Percentiles rank a stretch among this genome's conserved stretches.
These are phyloP conservation scores for Phytophthora cryptogea DNA, from an alignment of 352 stramenopile species.

Conservation along the genomic window DNA sequence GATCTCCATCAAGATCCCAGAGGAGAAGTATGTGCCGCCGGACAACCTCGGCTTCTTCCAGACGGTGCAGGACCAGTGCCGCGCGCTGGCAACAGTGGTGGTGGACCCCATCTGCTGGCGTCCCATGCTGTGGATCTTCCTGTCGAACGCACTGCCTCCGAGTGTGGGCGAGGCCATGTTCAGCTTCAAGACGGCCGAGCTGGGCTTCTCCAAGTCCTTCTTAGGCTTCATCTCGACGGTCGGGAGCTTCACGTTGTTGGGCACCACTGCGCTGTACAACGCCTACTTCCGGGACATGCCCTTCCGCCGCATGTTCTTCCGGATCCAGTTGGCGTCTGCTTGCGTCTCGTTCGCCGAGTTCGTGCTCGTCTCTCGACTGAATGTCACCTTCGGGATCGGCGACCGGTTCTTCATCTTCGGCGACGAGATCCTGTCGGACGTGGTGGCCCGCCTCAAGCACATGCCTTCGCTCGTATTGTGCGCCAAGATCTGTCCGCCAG, in stretches of 20 bases:
- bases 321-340: constrained; percentile 72
- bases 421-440: constrained; percentile 81
- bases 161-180: constrained; percentile 85
- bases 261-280: constrained; percentile 78
- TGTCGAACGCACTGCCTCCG: constrained; percentile 73
- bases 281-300: constrained; percentile 80
- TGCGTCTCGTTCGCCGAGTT: constrained; percentile 72
- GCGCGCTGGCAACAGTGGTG: constrained; percentile 56
- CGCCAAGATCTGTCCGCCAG: constrained; percentile 94
- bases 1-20: constrained; percentile 62
- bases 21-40: constrained; percentile 48
- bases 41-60: constrained; percentile 46
- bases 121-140: constrained; percentile 81
- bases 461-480: constrained; percentile 97
- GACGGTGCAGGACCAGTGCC: constrained; percentile 56
- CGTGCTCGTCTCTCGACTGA: constrained; percentile 70
- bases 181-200: constrained; percentile 80
- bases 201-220: constrained; percentile 79
- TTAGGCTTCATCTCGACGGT: constrained; percentile 80
- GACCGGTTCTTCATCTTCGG: constrained; percentile 85
- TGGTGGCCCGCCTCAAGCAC: constrained; percentile 79
- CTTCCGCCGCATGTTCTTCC: constrained; percentile 79
- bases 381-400: constrained; percentile 59
- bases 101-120: constrained; percentile 80
- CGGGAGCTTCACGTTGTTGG: constrained; percentile 70